Base-by-base conservation (phyloP, 257 asterid species). In the Capsicum baccatum region DNA sequence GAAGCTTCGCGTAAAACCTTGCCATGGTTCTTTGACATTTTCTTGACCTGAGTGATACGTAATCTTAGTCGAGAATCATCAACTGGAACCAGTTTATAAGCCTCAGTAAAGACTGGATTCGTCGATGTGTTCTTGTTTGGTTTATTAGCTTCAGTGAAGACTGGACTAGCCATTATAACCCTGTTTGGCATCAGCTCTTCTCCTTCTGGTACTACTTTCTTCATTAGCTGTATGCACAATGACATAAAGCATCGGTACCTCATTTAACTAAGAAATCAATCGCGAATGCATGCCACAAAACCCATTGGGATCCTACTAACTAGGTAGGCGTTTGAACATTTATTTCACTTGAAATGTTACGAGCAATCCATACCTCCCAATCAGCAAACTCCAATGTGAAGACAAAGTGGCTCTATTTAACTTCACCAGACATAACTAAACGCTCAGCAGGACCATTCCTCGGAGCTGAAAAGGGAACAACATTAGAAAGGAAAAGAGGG, bases 381-480 rank as follows among this genome's bases (percentile, higher is more conserved):
- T 92, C 95, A 47, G 68, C n/a, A 55, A 89, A 92, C 79, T 91
- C 95, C 3, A 88, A 85, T 85, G 92, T 86, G 89, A 89, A 89
- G 57, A 91, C 70, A 83, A 90, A 93, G 8, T 92, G 92, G 74
- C 76, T 79, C 89, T 55, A 83, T 55, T 78, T 54, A 33, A 73
- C 95, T 60, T 35, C 90, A 52, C 91, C 93, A 69, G 87, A 79
- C 59, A 33, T 63, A 15, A 92, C 83, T 73, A 83, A 81, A 52
- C 78, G 6, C 0, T 90, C 88, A 81, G 71, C 86, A 8, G 94
- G 95, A 63, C 91, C 92, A 76, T 90, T 89, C 48, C 83, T 85
- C 12, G 93, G 92, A 16, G 83, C 97, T 93, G 88, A 10, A 73
- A 88, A 52, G 21, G 33, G 64, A 4, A 67, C 13, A 54, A 83